A percentile compares a stretch with the other conserved stretches of the same genome.
Evolutionary conservation across 2,329 filamentous ascomycete genomes (phyloP).

Genomic region (Cladosporium halotolerans): DNA sequence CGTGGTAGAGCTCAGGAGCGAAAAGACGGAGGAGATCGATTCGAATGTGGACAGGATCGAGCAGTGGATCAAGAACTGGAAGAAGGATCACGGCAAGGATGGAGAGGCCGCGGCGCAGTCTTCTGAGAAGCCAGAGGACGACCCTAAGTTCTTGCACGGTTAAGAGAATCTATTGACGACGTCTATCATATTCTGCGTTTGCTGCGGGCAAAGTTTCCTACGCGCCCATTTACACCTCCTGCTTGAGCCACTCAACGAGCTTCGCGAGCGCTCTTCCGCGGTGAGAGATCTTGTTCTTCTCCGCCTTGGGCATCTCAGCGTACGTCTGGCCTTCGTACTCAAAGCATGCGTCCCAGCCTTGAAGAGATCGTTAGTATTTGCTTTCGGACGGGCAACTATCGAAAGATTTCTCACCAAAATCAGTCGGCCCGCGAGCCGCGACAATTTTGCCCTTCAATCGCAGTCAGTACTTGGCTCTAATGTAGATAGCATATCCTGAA

Average conservation of each 20-base stretch:
- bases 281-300: constrained; percentile 92
- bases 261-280: constrained; percentile 81
- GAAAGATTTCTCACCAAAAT: constrained; percentile 62
- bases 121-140: constrained; percentile 24
- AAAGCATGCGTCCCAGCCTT: constrained; percentile 95
- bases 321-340: constrained; percentile 89
- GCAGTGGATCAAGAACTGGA: constrained; percentile 78
- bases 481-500: neutral
- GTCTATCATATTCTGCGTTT: neutral
- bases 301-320: constrained; percentile 85
- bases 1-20: constrained; percentile 81
- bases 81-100: constrained; percentile 51
- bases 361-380: constrained; percentile 14
- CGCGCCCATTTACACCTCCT: constrained; percentile 19
- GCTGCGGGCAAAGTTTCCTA: neutral
- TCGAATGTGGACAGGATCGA: constrained; percentile 79
- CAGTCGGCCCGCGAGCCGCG: constrained; percentile 67
- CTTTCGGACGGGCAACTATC: neutral
- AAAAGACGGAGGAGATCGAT: constrained; percentile 78
- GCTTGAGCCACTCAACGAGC: constrained; percentile 65
- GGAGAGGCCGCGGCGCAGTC: constrained; percentile 23
- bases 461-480: constrained; percentile 10
- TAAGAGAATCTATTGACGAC: constrained; percentile 14
- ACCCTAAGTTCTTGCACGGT: constrained; percentile 31
- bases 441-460: constrained; percentile 67